Base-by-base conservation (phyloP, 257 asterid species). In the Ocimum tenuiflorum region DNA sequence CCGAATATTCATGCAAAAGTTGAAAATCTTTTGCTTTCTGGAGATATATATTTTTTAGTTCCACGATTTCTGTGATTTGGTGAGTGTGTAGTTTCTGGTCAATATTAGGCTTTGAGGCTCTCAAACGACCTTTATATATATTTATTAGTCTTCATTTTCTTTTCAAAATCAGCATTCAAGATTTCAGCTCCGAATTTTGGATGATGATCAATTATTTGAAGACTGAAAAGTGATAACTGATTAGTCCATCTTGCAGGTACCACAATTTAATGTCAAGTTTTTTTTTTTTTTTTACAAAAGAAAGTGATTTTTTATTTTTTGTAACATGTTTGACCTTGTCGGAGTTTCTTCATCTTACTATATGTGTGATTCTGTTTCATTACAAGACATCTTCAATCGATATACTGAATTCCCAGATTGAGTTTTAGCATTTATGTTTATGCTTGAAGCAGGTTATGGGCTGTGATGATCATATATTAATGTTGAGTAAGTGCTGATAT, bases 91-190 rank as follows among this genome's bases (percentile, higher is more conserved):
- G 39, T 79, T 27, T 68, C 59, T 68, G 79, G 83, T 79, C 85
- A 83, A 70, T 53, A 53, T 77, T 74, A 63, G 81, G 73, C 69
- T 41, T 33, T 68, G 41, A 8, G 62, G 73, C 73, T 65, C 73
- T 63, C 78, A 57, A 64, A 69, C 66, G 71, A 60, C 68, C 53
- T 73, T n/a, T n/a, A n/a, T 35, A 66, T 31, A 76, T 70, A 23
- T 9, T 53, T 70, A 61, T 50, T 43, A 76, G 50, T 47, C 52
- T 64, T 13, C 35, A 20, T 54, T 50, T 39, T 6, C 11, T 36
- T 23, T 46, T 75, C 69, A 0, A 2, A 53, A 72, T 47, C 64
- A 68, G 11, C 55, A 49, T 22, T 62, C 57, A 29, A 68, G 47
- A 41, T 57, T 50, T 71, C 49, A 55, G 48, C 67, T 48, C 62